phyloP scores from a whole-genome alignment of 1,139 yeast species.

The Candida sanyaensis region DNA sequence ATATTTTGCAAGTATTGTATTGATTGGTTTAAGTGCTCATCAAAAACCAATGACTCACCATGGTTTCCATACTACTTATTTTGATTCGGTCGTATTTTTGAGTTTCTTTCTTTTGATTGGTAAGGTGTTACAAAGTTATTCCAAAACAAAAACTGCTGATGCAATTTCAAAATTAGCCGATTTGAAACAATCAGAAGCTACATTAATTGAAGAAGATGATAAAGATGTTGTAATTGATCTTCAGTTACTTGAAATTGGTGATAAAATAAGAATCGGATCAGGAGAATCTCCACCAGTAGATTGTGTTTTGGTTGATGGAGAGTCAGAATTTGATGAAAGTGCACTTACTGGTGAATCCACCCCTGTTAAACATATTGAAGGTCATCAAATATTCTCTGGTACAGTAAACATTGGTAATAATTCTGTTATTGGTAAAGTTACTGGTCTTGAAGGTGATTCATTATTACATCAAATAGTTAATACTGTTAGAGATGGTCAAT shows the following conservation, averaged over 20 bases:
- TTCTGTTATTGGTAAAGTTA: conserved; percentile 57
- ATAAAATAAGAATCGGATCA: conserved; percentile 55
- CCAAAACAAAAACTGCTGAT: conserved; percentile 67
- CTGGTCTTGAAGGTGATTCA: conserved; percentile 64
- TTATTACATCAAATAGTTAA: conserved; percentile 68
- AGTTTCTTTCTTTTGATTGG: conserved; percentile 73
- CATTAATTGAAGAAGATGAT: conserved; percentile 40
- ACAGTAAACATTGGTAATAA: conserved; percentile 64
- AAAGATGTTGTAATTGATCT: conserved; percentile 35
- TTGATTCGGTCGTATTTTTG: conserved; percentile 77
- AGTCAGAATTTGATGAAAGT: conserved; percentile 68
- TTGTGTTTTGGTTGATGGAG: conserved; percentile 60
- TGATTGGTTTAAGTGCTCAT: conserved; percentile 52
- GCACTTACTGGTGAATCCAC: conserved; percentile 76
- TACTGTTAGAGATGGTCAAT: conserved; percentile 73
- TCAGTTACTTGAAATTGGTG: conserved; percentile 64
- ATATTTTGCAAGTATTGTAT: conserved; percentile 65
- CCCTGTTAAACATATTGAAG: conserved; percentile 47
- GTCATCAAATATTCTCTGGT: conserved; percentile 73
- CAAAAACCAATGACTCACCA: conserved; percentile 24
- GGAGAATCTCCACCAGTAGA: conserved; percentile 79
- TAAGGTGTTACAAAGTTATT: conserved; percentile 62
- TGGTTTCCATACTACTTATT: conserved; percentile 66
- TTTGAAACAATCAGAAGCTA: conserved; percentile 53
- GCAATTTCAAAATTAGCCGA: conserved; percentile 57